Evolutionary conservation across 306 rosid species (phyloP).

Genomic region (Glycyrrhiza uralensis): DNA sequence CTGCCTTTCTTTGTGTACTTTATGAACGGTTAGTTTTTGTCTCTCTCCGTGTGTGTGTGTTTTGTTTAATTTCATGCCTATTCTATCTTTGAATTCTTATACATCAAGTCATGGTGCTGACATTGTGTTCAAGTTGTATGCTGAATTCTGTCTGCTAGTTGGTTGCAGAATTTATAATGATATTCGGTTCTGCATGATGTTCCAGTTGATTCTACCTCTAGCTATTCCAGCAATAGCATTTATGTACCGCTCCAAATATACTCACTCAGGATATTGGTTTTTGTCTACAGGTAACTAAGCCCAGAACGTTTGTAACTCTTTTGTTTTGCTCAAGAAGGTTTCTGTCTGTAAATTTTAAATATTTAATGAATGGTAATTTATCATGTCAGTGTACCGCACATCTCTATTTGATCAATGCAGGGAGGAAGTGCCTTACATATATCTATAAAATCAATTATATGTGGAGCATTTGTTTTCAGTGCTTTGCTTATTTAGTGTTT

Average conservation of each 20-base stretch:
- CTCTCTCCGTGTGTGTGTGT: no score
- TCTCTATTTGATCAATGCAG: not conserved
- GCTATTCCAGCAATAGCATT: slow-evolving; percentile 44
- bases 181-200: slow-evolving; percentile 49
- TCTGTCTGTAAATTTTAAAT: not conserved
- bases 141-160: slow-evolving; percentile 40
- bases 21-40: slow-evolving; percentile 47
- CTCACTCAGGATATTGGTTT: slow-evolving; percentile 61
- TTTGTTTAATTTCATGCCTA: not conserved
- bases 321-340: not conserved
- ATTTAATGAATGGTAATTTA: not conserved
- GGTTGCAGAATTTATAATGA: slow-evolving; percentile 55
- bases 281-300: slow-evolving; percentile 47
- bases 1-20: slow-evolving; percentile 40
- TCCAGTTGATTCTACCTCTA: slow-evolving; percentile 49
- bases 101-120: slow-evolving; percentile 1
- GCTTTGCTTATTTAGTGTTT: not conserved
- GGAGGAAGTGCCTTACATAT: not conserved
- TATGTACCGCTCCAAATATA: slow-evolving; percentile 45
- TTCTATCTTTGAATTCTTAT: slow-evolving; percentile 3
- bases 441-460: not conserved
- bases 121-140: slow-evolving; percentile 20
- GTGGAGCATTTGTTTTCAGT: not conserved
- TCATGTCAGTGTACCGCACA: not conserved
- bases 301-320: not conserved